A percentile compares a stretch with the other conserved stretches of the same genome.
Evolutionary conservation across 2,329 filamentous ascomycete species (phyloP).

Genomic region (Penicillium sp.): DNA sequence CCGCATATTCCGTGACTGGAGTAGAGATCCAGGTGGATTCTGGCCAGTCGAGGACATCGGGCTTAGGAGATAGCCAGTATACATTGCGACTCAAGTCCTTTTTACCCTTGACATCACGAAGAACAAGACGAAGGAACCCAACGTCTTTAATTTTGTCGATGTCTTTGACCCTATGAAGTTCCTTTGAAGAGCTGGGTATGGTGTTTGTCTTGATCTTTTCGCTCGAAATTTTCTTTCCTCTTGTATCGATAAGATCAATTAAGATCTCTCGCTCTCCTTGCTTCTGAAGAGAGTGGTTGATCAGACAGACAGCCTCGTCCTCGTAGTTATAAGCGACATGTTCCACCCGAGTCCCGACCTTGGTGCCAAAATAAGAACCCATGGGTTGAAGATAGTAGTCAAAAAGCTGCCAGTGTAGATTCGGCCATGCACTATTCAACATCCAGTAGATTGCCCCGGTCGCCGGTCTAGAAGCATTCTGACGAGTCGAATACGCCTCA

Average conservation of each 20-base stretch:
- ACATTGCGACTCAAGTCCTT: constrained; percentile 56
- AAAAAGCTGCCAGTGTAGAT: constrained; percentile 65
- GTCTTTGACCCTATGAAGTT: constrained; percentile 33
- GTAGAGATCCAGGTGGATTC: constrained; percentile 62
- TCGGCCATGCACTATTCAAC: constrained; percentile 66
- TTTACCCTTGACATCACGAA: constrained; percentile 36
- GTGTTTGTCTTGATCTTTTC: constrained; percentile 36
- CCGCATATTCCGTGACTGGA: constrained; percentile 53
- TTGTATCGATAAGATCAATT: constrained; percentile 52
- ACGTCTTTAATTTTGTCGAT: constrained; percentile 43
- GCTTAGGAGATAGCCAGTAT: constrained; percentile 56
- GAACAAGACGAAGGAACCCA: constrained; percentile 53
- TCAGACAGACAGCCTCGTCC: constrained; percentile 48
- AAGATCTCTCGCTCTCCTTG: constrained; percentile 46
- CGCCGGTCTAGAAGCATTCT: constrained; percentile 54
- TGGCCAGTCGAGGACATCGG: constrained; percentile 58
- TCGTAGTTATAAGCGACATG: constrained; percentile 59
- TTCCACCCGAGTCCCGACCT: constrained; percentile 52
- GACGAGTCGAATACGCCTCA: constrained; percentile 57
- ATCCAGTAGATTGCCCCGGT: constrained; percentile 69
- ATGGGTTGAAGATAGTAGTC: constrained; percentile 63
- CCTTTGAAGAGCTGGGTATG: constrained; percentile 48
- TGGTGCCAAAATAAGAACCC: constrained; percentile 62
- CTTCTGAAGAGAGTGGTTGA: constrained; percentile 54
- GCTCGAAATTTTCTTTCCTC: constrained; percentile 48